A percentile compares a stretch with the other conserved stretches of the same genome.
phyloP scores from a whole-genome alignment of 2,329 filamentous ascomycete genomes.

The Sphaerulina vaccinii region DNA sequence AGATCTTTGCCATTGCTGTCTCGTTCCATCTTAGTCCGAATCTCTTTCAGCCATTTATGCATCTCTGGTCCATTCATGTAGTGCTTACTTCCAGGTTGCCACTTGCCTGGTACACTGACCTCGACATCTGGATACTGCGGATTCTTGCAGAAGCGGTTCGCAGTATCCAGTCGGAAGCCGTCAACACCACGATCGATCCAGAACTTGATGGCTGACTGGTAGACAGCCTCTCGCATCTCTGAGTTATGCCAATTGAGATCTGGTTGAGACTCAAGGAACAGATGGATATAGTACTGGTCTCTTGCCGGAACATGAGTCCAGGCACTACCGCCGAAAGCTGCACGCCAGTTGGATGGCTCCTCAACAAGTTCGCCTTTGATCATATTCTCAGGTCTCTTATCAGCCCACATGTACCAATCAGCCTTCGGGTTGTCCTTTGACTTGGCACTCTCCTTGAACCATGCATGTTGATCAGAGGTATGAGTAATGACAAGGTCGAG shows the following conservation, averaged over 20 bases:
- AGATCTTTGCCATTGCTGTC: slow-evolving; percentile 32
- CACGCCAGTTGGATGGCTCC: slow-evolving; percentile 74
- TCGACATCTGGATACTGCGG: slow-evolving; percentile 28
- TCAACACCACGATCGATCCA: slow-evolving; percentile 72
- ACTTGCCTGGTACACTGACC: slow-evolving; percentile 21
- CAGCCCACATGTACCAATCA: slow-evolving; percentile 59
- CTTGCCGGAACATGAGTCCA: slow-evolving; percentile 74
- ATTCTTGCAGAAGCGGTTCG: slow-evolving; percentile 31
- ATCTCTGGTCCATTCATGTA: slow-evolving; percentile 42
- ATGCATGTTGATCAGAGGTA: slow-evolving; percentile 62
- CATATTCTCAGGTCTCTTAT: slow-evolving; percentile 44
- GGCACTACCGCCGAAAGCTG: slow-evolving; percentile 57
- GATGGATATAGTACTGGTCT: slow-evolving; percentile 71
- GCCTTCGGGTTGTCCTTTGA: slow-evolving; percentile 52
- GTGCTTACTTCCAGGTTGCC: slow-evolving; percentile 26
- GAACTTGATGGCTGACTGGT: slow-evolving; percentile 58
- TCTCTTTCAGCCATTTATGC: slow-evolving; percentile 50
- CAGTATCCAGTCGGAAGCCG: slow-evolving; percentile 41
- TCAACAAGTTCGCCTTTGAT: slow-evolving; percentile 37
- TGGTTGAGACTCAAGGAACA: slow-evolving; percentile 74
- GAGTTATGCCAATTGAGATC: slow-evolving; percentile 84
- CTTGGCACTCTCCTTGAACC: slow-evolving; percentile 58
- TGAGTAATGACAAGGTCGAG: slow-evolving; percentile 78
- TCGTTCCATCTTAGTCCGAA: slow-evolving; percentile 32
- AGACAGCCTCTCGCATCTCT: slow-evolving; percentile 66